Evolutionary conservation across 1,139 yeast species (phyloP), one percentile per base, ranked within the genome.

Genomic region (Pneumocystis wakefieldiae): DNA sequence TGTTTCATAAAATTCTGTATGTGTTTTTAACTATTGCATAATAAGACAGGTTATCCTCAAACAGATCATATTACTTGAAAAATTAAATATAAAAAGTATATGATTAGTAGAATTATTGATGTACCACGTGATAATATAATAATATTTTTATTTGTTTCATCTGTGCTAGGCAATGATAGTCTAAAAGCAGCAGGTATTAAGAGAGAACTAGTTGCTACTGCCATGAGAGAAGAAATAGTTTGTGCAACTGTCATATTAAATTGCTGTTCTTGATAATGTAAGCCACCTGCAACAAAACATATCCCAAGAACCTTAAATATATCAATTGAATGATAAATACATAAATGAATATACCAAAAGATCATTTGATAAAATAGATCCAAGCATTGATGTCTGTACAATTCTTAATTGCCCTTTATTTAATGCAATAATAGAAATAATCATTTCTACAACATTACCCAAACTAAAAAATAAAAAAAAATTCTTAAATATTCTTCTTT

Each of bases 201-300:
- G 69, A 92, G 79, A 1, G 96, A 90, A 42, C 92, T 86, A 59
- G 94, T 86, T 0, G 96, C 89, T 67, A 92, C 83, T 0, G 95
- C 95, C 84, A 92, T 82, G 69, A 92, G 79, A 2, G 96, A 88
- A 38, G 92, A 84, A 97, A 94, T 92, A 24, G 97, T 90, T 72
- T 92, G 97, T 7, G 98, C 98, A 12, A 91, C 97, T 0, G 97
- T 91, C 74, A 86, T 95, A 77, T 91, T 91, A 76, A 94, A 92
- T 3, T 81, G 81, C 74, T 92, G 98, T 73, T 87, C 95, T 59
- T 85, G 80, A 66, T 94, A 81, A 68, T 87, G 86, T 72, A 85
- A 80, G 17, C 98, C 98, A 64, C 98, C 98, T 61, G 90, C 92
- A 39, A 92, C 76, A 73, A 92, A 94, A 72, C 97, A 90, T 74